Percentiles rank a stretch among this genome's conserved stretches.
Evolutionary conservation across 768 basidiomycete genomes (phyloP).

Genomic region (Roridomyces roridus): DNA sequence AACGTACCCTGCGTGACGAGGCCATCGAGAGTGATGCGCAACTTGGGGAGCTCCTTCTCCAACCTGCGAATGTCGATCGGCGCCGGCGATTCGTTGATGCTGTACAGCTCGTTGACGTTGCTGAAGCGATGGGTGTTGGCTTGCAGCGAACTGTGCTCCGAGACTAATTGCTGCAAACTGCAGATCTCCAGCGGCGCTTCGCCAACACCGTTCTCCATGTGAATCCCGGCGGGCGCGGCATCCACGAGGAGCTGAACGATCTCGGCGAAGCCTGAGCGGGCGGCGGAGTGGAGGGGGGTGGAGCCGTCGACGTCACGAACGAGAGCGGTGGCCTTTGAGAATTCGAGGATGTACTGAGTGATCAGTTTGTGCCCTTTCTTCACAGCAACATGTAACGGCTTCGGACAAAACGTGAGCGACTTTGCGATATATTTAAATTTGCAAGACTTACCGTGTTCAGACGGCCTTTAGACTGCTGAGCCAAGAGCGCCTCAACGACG

Average conservation of each 20-base stretch:
- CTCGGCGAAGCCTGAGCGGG: constrained; percentile 36
- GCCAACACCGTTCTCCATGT: constrained; percentile 58
- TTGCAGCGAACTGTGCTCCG: constrained; percentile 21
- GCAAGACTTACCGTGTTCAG: constrained; percentile 50
- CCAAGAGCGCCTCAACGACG: constrained; percentile 47
- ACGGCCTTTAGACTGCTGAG: constrained; percentile 50
- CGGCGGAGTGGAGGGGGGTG: constrained; percentile 59
- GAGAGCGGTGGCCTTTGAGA: constrained; percentile 41
- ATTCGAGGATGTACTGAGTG: constrained; percentile 45
- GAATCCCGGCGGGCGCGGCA: constrained; percentile 44
- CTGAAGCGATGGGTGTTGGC: neutral
- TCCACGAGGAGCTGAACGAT: constrained; percentile 47
- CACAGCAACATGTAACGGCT: constrained; percentile 65
- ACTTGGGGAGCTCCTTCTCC: constrained; percentile 29
- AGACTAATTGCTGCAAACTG: constrained; percentile 32
- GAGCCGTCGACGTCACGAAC: constrained; percentile 54
- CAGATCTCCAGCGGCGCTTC: constrained; percentile 48
- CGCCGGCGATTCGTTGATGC: constrained; percentile 15
- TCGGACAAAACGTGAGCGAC: neutral
- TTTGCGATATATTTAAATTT: too few relatives aligned
- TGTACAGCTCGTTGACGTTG: constrained; percentile 12
- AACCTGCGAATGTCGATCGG: constrained; percentile 25
- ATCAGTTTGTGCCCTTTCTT: constrained; percentile 36
- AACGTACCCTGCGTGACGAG: constrained; percentile 32
- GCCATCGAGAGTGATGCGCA: constrained; percentile 31